Evolutionary conservation across 2,329 filamentous ascomycete genomes (phyloP).

Genomic region (Aspergillus ibericus): DNA sequence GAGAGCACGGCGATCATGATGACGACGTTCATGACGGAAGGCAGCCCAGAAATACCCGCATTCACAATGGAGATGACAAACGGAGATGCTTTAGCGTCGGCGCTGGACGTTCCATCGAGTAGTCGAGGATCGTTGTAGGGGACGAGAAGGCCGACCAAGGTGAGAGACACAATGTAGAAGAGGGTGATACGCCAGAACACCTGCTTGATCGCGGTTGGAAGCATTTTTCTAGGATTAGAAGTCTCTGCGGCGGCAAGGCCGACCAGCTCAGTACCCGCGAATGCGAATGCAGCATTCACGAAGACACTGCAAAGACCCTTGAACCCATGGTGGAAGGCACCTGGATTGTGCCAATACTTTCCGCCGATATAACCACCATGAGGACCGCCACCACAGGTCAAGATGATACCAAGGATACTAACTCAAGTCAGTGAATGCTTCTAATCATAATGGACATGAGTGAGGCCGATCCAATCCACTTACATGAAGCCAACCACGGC

Average conservation of each 20-base stretch:
- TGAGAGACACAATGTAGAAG: conserved; percentile 84
- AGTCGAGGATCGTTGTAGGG: conserved; percentile 68
- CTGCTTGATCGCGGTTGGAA: conserved; percentile 86
- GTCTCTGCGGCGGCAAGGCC: conserved; percentile 62
- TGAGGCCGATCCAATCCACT: conserved; percentile 32
- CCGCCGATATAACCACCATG: conserved; percentile 76
- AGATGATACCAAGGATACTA: conserved; percentile 78
- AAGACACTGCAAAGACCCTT: conserved; percentile 65
- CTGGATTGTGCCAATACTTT: conserved; percentile 72
- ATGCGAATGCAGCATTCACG: conserved; percentile 63
- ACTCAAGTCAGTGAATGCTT: conserved; percentile 16
- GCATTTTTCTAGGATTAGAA: conserved; percentile 62
- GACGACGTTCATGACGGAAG: conserved; percentile 91
- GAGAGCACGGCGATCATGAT: conserved; percentile 88
- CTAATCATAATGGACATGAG: background rate
- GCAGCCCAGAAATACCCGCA: conserved; percentile 76
- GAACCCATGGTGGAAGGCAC: conserved; percentile 70
- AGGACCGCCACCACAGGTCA: conserved; percentile 78
- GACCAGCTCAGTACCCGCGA: conserved; percentile 62
- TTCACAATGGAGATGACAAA: conserved; percentile 91
- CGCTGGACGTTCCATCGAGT: conserved; percentile 56
- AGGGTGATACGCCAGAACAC: conserved; percentile 92
- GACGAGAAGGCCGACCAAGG: conserved; percentile 78
- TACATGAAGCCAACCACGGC: conserved; percentile 87
- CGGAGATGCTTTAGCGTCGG: conserved; percentile 74